Evolutionary conservation across 1,284 basidiomycete species (phyloP).

Genomic region (Ceratobasidium sp.): DNA sequence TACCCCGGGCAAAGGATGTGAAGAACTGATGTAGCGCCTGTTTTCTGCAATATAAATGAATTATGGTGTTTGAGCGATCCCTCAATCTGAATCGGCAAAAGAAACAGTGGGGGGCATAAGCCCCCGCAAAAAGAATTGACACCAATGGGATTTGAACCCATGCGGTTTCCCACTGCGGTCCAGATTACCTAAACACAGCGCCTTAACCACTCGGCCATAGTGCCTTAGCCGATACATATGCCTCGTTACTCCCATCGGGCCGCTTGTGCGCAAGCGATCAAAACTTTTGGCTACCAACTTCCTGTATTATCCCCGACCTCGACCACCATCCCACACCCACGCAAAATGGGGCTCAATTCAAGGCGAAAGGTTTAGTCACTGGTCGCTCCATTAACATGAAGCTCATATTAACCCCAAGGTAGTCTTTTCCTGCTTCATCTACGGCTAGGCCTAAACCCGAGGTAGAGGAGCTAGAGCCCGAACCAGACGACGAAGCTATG

Average conservation of each 20-base stretch:
- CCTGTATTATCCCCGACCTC: neutral
- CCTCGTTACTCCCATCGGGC: neutral
- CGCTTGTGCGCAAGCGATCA: neutral
- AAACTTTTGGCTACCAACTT: neutral
- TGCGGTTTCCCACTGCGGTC: conserved; percentile 39
- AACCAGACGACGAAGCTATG: neutral
- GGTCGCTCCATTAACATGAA: neutral
- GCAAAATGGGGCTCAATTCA: conserved; percentile 14
- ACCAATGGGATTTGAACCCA: conserved; percentile 39
- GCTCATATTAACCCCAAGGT: conserved; percentile 15
- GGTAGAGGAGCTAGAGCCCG: neutral
- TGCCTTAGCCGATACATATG: neutral
- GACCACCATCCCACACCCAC: neutral
- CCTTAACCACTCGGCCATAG: conserved; percentile 39
- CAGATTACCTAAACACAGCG: conserved; percentile 38
- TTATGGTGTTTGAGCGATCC: too few relatives aligned
- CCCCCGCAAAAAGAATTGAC: conserved; percentile 10
- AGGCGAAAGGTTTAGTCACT: neutral
- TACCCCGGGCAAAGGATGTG: too few relatives aligned
- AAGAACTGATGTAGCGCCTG: too few relatives aligned
- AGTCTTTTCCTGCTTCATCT: conserved; percentile 1
- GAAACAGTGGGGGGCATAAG: too few relatives aligned
- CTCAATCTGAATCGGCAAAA: too few relatives aligned
- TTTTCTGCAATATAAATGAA: too few relatives aligned
- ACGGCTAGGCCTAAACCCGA: neutral